These are phyloP conservation scores for Lactarius sp. DNA, from an alignment of 768 basidiomycete genomes.

Conservation along the genomic window DNA sequence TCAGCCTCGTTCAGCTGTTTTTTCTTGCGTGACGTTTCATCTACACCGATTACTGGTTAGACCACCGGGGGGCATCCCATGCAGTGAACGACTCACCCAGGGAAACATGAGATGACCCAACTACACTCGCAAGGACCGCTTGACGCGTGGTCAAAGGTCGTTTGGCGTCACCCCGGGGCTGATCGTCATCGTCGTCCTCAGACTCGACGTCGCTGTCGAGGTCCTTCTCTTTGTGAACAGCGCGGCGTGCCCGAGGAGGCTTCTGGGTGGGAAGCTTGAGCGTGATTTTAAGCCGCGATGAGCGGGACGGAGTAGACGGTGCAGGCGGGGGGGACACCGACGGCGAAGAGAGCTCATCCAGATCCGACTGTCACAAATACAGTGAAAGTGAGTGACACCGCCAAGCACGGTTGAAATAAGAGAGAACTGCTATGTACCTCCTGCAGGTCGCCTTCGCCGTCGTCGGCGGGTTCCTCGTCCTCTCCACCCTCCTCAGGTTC, in stretches of 20 bases:
- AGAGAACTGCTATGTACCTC: slow-evolving; percentile 6
- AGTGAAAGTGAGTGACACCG: not conserved
- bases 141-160: slow-evolving; percentile 46
- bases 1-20: slow-evolving; percentile 68
- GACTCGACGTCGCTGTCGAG: slow-evolving; percentile 43
- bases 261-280: slow-evolving; percentile 46
- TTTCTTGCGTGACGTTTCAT: slow-evolving; percentile 47
- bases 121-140: slow-evolving; percentile 65
- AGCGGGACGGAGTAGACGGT: slow-evolving; percentile 27
- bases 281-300: slow-evolving; percentile 54
- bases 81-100: slow-evolving; percentile 38
- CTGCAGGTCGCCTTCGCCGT: slow-evolving; percentile 26
- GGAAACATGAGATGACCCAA: slow-evolving; percentile 64
- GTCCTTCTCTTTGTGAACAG: slow-evolving; percentile 26
- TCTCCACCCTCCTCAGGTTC: slow-evolving; percentile 23
- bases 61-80: too few relatives aligned
- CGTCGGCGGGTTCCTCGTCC: slow-evolving; percentile 24
- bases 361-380: slow-evolving; percentile 17
- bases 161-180: slow-evolving; percentile 28
- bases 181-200: slow-evolving; percentile 33
- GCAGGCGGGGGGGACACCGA: slow-evolving; percentile 24
- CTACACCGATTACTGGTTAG: slow-evolving; percentile 17
- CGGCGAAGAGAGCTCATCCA: slow-evolving; percentile 26
- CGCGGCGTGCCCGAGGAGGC: slow-evolving; percentile 15
- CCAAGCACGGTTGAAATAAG: not conserved